Conservation (phyloP, 805 yeast genomes). For the Wickerhamiella azymoides region DNA sequence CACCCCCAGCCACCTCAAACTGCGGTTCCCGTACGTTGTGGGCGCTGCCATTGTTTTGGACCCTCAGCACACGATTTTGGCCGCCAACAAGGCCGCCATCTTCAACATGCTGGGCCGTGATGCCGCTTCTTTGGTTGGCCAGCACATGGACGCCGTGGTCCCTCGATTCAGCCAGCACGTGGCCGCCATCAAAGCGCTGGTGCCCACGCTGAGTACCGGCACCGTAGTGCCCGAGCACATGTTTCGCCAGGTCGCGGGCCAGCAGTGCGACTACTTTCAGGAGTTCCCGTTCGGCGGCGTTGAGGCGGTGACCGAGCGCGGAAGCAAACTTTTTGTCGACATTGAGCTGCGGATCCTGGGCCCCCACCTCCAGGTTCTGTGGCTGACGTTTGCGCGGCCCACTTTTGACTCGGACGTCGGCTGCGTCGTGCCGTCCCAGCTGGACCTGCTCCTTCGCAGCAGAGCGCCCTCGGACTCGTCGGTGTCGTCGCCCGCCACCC, state of each 20-base stretch:
- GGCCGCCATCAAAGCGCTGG: constrained; percentile 27
- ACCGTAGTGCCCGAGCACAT: constrained; percentile 83
- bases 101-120: constrained; percentile 14
- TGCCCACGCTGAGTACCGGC: constrained; percentile 34
- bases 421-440: constrained; percentile 39
- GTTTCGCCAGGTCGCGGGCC: constrained; percentile 43
- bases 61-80: constrained; percentile 42
- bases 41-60: constrained; percentile 12
- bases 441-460: constrained; percentile 20
- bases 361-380: constrained; percentile 45
- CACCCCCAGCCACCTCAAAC: constrained; percentile 1
- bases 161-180: constrained; percentile 28
- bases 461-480: not conserved
- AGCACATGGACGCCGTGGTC: constrained; percentile 12
- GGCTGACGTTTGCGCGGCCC: constrained; percentile 65
- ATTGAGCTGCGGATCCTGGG: constrained; percentile 65
- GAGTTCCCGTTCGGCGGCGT: constrained; percentile 13
- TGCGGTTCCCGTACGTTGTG: constrained; percentile 9
- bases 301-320: constrained; percentile 55
- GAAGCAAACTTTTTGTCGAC: constrained; percentile 51
- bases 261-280: constrained; percentile 27
- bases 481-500: constrained; percentile 1
- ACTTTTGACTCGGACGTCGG: constrained; percentile 15
- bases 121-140: constrained; percentile 9
- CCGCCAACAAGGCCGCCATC: constrained; percentile 17